Base-by-base conservation (phyloP, 2,329 filamentous ascomycete species). In the Lasiodiplodia hormozganensis region DNA sequence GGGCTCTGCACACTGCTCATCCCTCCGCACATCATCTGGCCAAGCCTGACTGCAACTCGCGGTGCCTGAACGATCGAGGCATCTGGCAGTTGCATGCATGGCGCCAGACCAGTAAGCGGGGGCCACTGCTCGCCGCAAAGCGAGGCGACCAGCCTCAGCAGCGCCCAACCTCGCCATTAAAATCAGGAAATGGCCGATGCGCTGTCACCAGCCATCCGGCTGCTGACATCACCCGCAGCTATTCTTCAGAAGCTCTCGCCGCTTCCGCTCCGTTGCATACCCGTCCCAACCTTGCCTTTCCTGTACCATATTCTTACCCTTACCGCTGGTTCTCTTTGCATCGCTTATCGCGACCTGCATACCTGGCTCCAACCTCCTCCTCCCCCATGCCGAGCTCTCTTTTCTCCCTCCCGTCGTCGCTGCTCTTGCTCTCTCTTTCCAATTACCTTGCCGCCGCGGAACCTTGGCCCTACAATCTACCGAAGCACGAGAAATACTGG, bases 401-500 rank as follows among this genome's bases (percentile, higher is more conserved):
- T 16, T 40, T 65, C 25, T 57, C 68, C 31, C 64, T 69, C 8
- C 54, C 62, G 38, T 49, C 62, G 12, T 67, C 47, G 18, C 57
- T 69, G 3, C 53, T 70, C 12, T 28, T 65, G 14, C 40, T 68
- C n/a, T 18, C 57, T 5, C 51, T 58, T 40, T 65, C 64, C 11
- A 16, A 38, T 11, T 47, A 43, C 51, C 54, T 69, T 11, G 38
- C 53, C 4, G 18, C 34, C 2, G 65, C 68, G n/a, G 57, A 68
- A 21, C 70, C 75, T 43, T 85, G 82, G 83, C 81, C 83, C 18
- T 78, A 81, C 78, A 82, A 84, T 62, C 76, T 85, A 2, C 81
- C 83, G 14, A 77, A 74, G 69, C 78, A 82, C 36, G 77, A 79
- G 65, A 84, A 82, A 72, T 83, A 84, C 74, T 85, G 79, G 68